Base-by-base conservation (phyloP, 2,329 filamentous ascomycete genomes). In the Pseudogymnoascus sp. region DNA sequence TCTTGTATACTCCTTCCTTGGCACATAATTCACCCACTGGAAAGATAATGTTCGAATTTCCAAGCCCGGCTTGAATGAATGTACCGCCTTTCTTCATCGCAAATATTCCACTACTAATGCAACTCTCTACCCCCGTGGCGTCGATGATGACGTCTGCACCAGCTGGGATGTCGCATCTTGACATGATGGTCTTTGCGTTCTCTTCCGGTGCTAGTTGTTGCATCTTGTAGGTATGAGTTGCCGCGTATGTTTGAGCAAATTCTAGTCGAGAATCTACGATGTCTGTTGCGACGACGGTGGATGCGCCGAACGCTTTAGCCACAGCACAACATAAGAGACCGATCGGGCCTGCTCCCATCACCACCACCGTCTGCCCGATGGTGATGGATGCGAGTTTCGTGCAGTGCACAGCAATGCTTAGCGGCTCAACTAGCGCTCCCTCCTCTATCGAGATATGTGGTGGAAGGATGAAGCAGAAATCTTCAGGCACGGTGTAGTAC, bases 91-190 rank as follows among this genome's bases (percentile, higher is more conserved):
- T 77, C 66, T 74, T 78, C 1, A 74, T 67, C 1, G 76, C 72
- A 61, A 77, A 76, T 4, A 83, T 72, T 0, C 79, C 80, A 2
- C 75, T 73, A 62, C 81, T 77, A 40, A 84, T 80, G 64, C 79
- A 82, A 1, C 73, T 65, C 66, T 81, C 74, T 0, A 76, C 70
- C 2, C 80, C 80, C 1, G 78, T 79, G 14, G 76, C 77, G 61
- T 82, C 82, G 2, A 84, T 66, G 1, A 83, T 79, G 2, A 80
- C 74, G 67, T 84, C 80, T 0, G 77, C 76, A 0, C 80, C 81
- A 21, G 80, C 75, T 0, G 73, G 75, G 0, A 82, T 72, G 1
- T 64, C 68, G 60, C 76, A 77, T 6, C 72, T 42, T 25, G 74
- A 65, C 5, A 77, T 73, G 16, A 83, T 78, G 3, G 71, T 69